A percentile compares a stretch with the other conserved stretches of the same genome.
phyloP scores from a whole-genome alignment of 2,329 filamentous ascomycete genomes.

The Stagonosporopsis rhizophila region DNA sequence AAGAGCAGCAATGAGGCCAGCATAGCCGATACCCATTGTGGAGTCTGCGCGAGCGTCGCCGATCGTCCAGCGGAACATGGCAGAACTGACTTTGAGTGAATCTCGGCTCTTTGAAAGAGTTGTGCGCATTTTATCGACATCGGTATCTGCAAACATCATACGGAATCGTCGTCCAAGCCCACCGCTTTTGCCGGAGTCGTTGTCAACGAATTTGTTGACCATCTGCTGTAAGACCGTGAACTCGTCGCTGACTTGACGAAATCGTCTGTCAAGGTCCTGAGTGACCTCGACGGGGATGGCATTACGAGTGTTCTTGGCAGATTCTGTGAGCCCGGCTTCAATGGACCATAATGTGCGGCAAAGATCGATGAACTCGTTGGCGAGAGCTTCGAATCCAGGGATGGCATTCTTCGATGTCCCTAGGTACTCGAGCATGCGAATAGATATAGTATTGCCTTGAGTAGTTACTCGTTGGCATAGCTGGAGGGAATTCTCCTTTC shows the following conservation, averaged over 20 bases:
- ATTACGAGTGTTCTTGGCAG: conserved; percentile 56
- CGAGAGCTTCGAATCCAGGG: conserved; percentile 60
- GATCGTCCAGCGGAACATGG: conserved; percentile 71
- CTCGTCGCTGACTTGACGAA: conserved; percentile 66
- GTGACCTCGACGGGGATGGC: conserved; percentile 67
- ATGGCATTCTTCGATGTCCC: conserved; percentile 44
- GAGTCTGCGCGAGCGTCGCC: conserved; percentile 65
- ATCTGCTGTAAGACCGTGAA: conserved; percentile 70
- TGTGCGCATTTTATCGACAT: conserved; percentile 66
- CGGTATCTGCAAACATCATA: conserved; percentile 61
- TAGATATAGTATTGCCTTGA: conserved; percentile 61
- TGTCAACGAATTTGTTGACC: conserved; percentile 66
- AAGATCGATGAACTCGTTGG: conserved; percentile 71
- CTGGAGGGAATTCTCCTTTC: conserved; percentile 54
- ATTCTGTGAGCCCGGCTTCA: conserved; percentile 65
- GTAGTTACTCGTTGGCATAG: conserved; percentile 66
- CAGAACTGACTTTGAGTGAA: conserved; percentile 67
- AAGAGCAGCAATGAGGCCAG: conserved; percentile 69
- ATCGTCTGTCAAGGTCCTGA: conserved; percentile 69
- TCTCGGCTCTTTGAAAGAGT: conserved; percentile 67
- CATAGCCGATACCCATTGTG: conserved; percentile 70
- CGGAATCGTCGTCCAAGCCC: conserved; percentile 68
- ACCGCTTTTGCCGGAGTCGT: conserved; percentile 64
- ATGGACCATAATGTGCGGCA: conserved; percentile 73
- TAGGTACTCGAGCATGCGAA: conserved; percentile 50